Evolutionary conservation across 176 grass and related monocot genomes (phyloP), one percentile per base, ranked within the genome.

Genomic region (Dactylis glomerata): DNA sequence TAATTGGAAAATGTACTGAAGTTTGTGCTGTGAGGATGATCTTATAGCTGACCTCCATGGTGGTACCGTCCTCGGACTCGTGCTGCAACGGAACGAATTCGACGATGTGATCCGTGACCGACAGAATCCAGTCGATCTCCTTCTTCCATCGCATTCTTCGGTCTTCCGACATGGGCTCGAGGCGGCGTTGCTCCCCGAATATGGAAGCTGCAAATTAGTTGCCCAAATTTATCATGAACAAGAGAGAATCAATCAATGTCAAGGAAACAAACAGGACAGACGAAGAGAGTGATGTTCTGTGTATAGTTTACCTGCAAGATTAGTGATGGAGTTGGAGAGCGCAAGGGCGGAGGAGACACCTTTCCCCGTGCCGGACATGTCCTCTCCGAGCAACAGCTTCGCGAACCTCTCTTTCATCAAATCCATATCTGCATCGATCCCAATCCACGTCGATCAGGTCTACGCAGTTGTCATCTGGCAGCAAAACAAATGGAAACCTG

Each of bases 311-410:
- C 92, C 89, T 87, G 94, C 91, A 50, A 93, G 94, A 78, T 96
- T 96, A 13, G 94, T 93, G 79, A 93, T 88, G 84, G 91, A 87
- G 24, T 96, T 96, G 81, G 94, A 96, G 67, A 96, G 87, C 50
- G 94, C 91, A 12, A 96, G 86, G 65, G 94, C 91, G 13, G 94
- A 92, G 64, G 89, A 93, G 30, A 96, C 94, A 32, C 94, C 94
- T 81, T 93, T 96, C 33, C 94, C 91, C 1, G 87, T 80, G 59
- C 94, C 89, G 12, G 91, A 96, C 94, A 96, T 96, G 72, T 96
- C 94, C 83, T 96, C 94, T 13, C 91, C 91, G 17, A 96, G 92
- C 70, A 96, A 81, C 87, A 96, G 87, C 84, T 96, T 93, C 15
- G 84, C 79, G 55, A 96, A 96, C 77, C 66, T 93, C 77, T 96